Evolutionary conservation across 495 filamentous ascomycete species (phyloP).

Genomic region (Aspergillus sclerotiicarbonarius): DNA sequence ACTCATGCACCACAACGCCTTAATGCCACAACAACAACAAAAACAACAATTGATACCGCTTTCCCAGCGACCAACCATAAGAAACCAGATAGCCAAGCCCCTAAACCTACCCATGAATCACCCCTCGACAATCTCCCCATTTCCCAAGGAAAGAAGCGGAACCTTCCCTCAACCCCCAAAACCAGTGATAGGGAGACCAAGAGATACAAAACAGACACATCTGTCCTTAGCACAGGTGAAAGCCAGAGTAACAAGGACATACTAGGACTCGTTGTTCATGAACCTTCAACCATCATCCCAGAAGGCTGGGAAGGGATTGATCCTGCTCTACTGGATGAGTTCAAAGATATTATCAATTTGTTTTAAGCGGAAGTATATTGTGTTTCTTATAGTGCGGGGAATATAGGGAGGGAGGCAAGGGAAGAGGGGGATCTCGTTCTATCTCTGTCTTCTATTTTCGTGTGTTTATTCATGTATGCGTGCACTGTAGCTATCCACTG

Average conservation of each 20-base stretch:
- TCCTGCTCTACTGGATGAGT: conserved; percentile 34
- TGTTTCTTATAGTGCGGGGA: neutral
- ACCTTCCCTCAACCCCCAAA: neutral
- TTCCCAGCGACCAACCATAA: neutral
- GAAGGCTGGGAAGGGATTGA: conserved; percentile 36
- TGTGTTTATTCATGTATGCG: too few relatives aligned
- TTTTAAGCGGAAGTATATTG: conserved; percentile 16
- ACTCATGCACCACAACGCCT: neutral
- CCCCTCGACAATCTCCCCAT: too few relatives aligned
- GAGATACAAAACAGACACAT: neutral
- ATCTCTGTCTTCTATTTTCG: neutral
- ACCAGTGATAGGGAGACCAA: neutral
- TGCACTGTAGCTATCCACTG: too few relatives aligned
- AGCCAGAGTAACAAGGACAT: neutral
- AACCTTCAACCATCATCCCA: conserved; percentile 9
- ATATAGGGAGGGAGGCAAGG: neutral
- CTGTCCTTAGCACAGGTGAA: neutral
- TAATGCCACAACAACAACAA: neutral
- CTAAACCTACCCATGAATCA: too few relatives aligned
- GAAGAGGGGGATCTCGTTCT: neutral
- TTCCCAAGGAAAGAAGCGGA: neutral
- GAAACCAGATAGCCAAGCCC: neutral
- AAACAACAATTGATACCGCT: neutral
- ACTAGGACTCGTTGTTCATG: neutral
- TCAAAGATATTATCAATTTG: conserved; percentile 40